Evolutionary conservation across 176 grass and related monocot genomes (phyloP), one percentile per base, ranked within the genome.

Genomic region (Triticum timopheevii): DNA sequence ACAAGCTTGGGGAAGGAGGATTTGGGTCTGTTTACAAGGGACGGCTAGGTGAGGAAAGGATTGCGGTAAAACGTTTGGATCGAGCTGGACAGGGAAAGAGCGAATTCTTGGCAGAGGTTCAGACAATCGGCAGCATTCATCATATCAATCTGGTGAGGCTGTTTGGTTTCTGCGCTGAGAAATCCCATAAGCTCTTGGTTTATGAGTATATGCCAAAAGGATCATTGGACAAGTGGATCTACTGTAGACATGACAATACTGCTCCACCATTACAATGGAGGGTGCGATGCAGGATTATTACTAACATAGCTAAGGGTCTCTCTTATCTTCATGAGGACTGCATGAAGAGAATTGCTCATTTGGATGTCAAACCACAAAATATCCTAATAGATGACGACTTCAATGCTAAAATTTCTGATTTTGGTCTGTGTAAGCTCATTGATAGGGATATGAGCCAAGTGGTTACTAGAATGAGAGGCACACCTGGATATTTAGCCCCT

Each of bases 71-170:
- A 59, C 63, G 74, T 19, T 80, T 92, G 78, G 73, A 86, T 30
- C 34, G 40, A 12, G 38, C 76, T 19, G 76, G 40, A 33, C 82
- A 73, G 6, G 77, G 78, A 7, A 91, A 70, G 17, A 82, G 15
- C 16, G 82, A 88, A 68, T 88, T 92, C 13, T 31, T 86, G 25
- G 83, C 79, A 68, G 90, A 92, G 40, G 86, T 92, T 5, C 23
- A 89, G 66, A 92, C 79, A 30, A 88, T 92, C 1, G 79, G 90
- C 4, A 78, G 34, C 17, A 80, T 63, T 1, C 61, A 27, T 20
- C 61, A 63, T 25, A 25, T 63, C 61, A 63, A 63, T 63, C 61
- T 63, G 61, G 61, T 61, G 58, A 63, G 61, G 1, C 23, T 63
- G 23, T 11, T 63, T 25, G 23, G 61, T 63, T 63, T 63, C 61